phyloP scores from a whole-genome alignment of 2,329 filamentous ascomycete genomes.

The Scedosporium minutisporum region DNA sequence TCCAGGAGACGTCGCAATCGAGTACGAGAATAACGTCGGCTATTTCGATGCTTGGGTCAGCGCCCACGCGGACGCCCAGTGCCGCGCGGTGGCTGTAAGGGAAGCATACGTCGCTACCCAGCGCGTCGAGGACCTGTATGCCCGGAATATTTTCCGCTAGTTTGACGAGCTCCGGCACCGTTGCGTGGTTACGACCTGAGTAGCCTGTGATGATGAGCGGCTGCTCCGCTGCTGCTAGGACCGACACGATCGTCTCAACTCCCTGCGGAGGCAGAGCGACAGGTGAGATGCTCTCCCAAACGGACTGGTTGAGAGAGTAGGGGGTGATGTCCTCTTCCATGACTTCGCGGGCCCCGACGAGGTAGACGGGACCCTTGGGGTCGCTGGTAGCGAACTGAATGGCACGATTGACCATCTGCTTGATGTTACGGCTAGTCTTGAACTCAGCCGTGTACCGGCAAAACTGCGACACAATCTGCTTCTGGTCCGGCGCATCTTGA shows the following conservation, averaged over 20 bases:
- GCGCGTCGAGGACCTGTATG: slow-evolving; percentile 63
- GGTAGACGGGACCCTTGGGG: slow-evolving; percentile 71
- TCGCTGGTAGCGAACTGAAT: slow-evolving; percentile 71
- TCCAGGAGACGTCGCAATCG: slow-evolving; percentile 90
- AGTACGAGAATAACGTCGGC: slow-evolving; percentile 80
- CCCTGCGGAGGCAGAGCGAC: slow-evolving; percentile 46
- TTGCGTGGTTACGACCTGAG: slow-evolving; percentile 55
- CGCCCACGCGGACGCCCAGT: slow-evolving; percentile 63
- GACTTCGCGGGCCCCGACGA: slow-evolving; percentile 68
- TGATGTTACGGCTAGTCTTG: slow-evolving; percentile 75
- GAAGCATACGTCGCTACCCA: slow-evolving; percentile 74
- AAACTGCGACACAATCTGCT: slow-evolving; percentile 72
- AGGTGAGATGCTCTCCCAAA: slow-evolving; percentile 63
- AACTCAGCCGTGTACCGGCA: slow-evolving; percentile 77
- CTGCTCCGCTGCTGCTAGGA: slow-evolving; percentile 52
- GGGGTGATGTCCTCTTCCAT: slow-evolving; percentile 72
- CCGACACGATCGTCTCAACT: slow-evolving; percentile 49
- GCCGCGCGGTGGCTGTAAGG: slow-evolving; percentile 59
- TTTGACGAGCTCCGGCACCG: slow-evolving; percentile 52
- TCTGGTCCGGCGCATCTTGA: slow-evolving; percentile 75
- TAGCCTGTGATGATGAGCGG: slow-evolving; percentile 66
- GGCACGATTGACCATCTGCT: slow-evolving; percentile 81
- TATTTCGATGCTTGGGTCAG: slow-evolving; percentile 60
- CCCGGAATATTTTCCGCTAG: slow-evolving; percentile 60
- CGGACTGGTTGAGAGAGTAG: slow-evolving; percentile 60